These are phyloP conservation scores for Sutorius eximius DNA, from an alignment of 1,284 basidiomycete genomes.

Conservation along the genomic window DNA sequence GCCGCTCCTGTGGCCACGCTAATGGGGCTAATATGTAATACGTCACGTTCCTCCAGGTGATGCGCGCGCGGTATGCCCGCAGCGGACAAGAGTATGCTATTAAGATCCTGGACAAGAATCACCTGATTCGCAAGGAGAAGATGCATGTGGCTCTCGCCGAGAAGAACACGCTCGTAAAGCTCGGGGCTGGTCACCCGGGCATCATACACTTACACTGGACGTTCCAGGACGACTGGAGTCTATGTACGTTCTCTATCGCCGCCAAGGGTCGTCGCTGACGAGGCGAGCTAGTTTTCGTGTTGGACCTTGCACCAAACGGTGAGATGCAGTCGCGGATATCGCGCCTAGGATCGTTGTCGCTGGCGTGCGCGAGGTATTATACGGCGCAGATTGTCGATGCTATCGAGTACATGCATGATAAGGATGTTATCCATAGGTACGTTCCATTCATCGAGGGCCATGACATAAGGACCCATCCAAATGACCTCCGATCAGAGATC, in stretches of 20 bases:
- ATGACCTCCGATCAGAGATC: slow-evolving; percentile 49
- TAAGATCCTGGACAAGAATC: slow-evolving; percentile 76
- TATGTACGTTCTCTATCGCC: slow-evolving; percentile 51
- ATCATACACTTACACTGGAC: slow-evolving; percentile 80
- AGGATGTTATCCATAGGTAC: slow-evolving; percentile 84
- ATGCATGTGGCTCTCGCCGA: slow-evolving; percentile 63
- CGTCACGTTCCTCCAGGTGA: slow-evolving; percentile 47
- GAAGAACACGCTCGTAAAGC: slow-evolving; percentile 60
- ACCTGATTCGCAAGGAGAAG: slow-evolving; percentile 68
- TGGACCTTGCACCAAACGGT: slow-evolving; percentile 88
- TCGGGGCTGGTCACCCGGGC: slow-evolving; percentile 76
- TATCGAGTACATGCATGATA: slow-evolving; percentile 85
- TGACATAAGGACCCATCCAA: slow-evolving; percentile 10
- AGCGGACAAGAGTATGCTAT: slow-evolving; percentile 70
- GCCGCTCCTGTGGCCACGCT: slow-evolving; percentile 2
- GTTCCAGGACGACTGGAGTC: slow-evolving; percentile 81
- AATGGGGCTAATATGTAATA: slow-evolving; percentile 14
- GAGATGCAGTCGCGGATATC: slow-evolving; percentile 84
- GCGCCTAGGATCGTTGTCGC: slow-evolving; percentile 78
- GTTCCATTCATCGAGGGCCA: slow-evolving; percentile 14
- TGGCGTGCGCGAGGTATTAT: slow-evolving; percentile 77
- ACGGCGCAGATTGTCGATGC: slow-evolving; percentile 87
- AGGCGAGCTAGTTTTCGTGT: slow-evolving; percentile 72
- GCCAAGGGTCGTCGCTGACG: slow-evolving; percentile 3
- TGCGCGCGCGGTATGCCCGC: slow-evolving; percentile 53